A percentile compares a stretch with the other conserved stretches of the same genome.
phyloP scores from a whole-genome alignment of 2,329 filamentous ascomycete genomes.

The Diaporthe velutina region DNA sequence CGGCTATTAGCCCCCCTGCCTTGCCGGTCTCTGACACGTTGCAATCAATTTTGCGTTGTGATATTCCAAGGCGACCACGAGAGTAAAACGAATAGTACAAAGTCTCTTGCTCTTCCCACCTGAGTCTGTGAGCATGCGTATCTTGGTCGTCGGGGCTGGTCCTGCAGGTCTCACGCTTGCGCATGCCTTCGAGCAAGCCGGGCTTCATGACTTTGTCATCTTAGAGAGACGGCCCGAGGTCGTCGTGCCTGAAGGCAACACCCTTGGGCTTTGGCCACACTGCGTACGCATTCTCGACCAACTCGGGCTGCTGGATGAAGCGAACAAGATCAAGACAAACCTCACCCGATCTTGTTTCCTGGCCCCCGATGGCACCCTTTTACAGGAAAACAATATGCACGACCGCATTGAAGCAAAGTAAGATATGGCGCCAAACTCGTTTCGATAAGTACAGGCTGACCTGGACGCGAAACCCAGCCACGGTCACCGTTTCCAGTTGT shows the following conservation, averaged over 20 bases:
- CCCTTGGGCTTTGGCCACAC: slow-evolving; percentile 5
- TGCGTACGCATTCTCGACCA: slow-evolving; percentile 19
- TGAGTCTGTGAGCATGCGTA: slow-evolving; percentile 9
- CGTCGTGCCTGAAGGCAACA: neutral
- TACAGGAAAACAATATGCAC: slow-evolving; percentile 9
- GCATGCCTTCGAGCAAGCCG: slow-evolving; percentile 13
- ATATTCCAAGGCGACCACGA: neutral
- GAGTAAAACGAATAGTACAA: neutral
- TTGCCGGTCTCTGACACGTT: neutral
- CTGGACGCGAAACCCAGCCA: neutral
- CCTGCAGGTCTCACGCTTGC: slow-evolving; percentile 7
- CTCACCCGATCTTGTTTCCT: slow-evolving; percentile 11
- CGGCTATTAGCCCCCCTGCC: neutral
- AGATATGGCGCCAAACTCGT: neutral
- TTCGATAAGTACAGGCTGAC: too few species aligned
- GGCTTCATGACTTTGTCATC: slow-evolving; percentile 15
- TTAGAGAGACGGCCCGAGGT: slow-evolving; percentile 8
- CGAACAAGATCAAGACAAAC: slow-evolving; percentile 17
- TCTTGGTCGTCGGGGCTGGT: slow-evolving; percentile 12
- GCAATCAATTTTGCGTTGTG: too few species aligned
- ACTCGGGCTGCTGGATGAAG: slow-evolving; percentile 2
- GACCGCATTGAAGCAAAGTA: slow-evolving; percentile 21
- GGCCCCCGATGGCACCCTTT: neutral
- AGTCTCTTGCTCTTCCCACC: neutral
- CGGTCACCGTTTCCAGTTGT: neutral